Evolutionary conservation across 768 basidiomycete species (phyloP), one percentile per base, ranked within the genome.

Genomic region (Hypholoma sublateritium): DNA sequence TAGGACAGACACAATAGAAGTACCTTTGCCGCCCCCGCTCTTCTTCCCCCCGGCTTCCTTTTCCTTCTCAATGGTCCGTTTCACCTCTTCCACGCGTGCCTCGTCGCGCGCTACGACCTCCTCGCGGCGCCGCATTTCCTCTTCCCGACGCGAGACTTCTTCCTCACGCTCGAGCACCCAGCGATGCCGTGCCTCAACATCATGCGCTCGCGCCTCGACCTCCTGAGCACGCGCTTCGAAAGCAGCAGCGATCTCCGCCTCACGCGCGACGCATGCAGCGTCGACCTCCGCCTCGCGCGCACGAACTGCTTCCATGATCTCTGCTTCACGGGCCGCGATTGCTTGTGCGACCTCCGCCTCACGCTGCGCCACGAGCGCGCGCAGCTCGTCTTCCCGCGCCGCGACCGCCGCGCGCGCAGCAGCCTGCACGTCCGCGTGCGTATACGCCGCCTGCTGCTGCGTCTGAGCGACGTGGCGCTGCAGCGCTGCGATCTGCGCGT

Each of bases 261-360:
- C 75, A 65, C 77, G 70, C 22, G 77, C 76, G 63, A 68, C 70
- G 84, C 88, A 89, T 13, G 86, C 84, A 11, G 82, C 77, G 37
- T 84, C 82, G 42, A 84, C 79, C 61, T 87, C 87, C 17, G 74
- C 80, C 61, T 91, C 89, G 5, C 88, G 76, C 49, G 72, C 72
- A 25, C 83, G 73, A 5, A 91, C 84, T 1, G 87, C 86, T 16
- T 81, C 80, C 77, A 89, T 78, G 41, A 91, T 84, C 67, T 89
- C 88, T 54, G 86, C 83, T 62, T 91, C 89, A 2, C 89, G 75
- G 51, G 79, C 72, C 22, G 80, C 72, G 76, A 89, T 89, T 6
- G 85, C 83, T 24, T 69, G 71, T 1, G 82, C 83, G 3, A 91
- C 85, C 65, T 90, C 88, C 50, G 84, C 83, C 67, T 91, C 89